Base-by-base conservation (phyloP, 2,329 filamentous ascomycete species). In the Calonectria montana region DNA sequence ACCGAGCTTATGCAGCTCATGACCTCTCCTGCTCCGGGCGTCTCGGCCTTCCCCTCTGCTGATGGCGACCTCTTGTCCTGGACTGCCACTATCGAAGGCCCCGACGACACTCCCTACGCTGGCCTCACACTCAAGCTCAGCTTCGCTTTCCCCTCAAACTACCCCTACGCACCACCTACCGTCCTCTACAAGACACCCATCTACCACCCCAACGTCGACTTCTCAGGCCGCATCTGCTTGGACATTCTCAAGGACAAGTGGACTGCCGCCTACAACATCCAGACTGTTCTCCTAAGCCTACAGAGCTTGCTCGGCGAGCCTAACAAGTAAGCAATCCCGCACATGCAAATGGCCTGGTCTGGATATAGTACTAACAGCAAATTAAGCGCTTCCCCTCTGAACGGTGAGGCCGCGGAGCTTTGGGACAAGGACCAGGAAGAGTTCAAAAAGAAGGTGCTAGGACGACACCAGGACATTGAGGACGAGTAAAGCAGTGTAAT, bases 181-280 rank as follows among this genome's bases (percentile, higher is more conserved):
- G 97, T 99, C 21, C 90, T 98, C 71, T 99, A 98, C 91, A 97
- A 96, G 88, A 99, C 97, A 8, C 97, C 97, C 43, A 98, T 99
- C 85, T 99, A 98, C 88, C 97, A 99, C 84, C 97, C 97, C 66
- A 99, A 99, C 80, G 94, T 99, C 78, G 97, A 99, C 86, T 98
- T 99, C 87, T 96, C 94, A 4, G 97, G 97, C 47, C 91, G 97
- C 69, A 99, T 99, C 84, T 99, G 97, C 84, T 89, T 99, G 73
- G 97, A 99, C 81, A 99, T 99, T 77, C 89, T 99, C 76, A 98
- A 98, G 89, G 97, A 98, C 84, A 98, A 98, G 87, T 99, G 97
- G 97, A 98, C 95, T 71, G 95, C 97, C 21, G 96, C 97, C 50
- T 97, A 98, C 89, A 98, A 98, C 81, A 95, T 97, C 73, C 94